A percentile compares a stretch with the other conserved stretches of the same genome.
Conservation (phyloP, 371 early-diverging fungal genomes). For the Coemansia sp. region DNA sequence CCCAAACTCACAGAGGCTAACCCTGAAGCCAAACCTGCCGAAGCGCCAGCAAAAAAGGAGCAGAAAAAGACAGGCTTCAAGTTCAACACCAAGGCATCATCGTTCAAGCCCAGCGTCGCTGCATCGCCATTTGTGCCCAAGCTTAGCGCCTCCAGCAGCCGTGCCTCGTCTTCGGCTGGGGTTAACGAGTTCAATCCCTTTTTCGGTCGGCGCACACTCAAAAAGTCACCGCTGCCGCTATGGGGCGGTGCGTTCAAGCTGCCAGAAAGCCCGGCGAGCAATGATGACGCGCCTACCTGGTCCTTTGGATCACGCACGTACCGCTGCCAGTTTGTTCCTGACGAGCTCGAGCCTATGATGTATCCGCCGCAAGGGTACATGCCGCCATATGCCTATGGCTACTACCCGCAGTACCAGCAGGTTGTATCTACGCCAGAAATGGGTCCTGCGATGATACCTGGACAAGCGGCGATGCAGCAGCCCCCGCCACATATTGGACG, state of each 20-base stretch:
- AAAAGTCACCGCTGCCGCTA: conserved; percentile 27
- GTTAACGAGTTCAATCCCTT: conserved; percentile 39
- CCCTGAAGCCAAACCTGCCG: neutral
- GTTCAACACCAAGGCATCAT: conserved; percentile 81
- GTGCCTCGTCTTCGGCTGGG: conserved; percentile 35
- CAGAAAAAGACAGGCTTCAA: conserved; percentile 61
- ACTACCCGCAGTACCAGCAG: conserved; percentile 45
- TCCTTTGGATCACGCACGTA: conserved; percentile 46
- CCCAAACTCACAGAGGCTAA: neutral
- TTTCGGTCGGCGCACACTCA: conserved; percentile 48
- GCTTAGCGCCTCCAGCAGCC: conserved; percentile 43
- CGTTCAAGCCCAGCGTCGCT: conserved; percentile 84
- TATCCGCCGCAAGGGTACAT: conserved; percentile 41
- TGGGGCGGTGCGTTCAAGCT: conserved; percentile 48
- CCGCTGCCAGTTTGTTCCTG: conserved; percentile 44
- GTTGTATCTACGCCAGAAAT: conserved; percentile 37
- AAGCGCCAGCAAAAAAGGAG: conserved; percentile 9
- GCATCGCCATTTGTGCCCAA: conserved; percentile 77
- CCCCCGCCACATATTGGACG: conserved; percentile 14
- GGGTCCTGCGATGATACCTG: conserved; percentile 28
- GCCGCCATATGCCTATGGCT: conserved; percentile 44
- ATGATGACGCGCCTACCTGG: conserved; percentile 39
- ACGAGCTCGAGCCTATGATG: conserved; percentile 41
- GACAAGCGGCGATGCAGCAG: conserved; percentile 2
- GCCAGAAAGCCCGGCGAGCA: neutral